Conservation (phyloP, 352 stramenopile genomes). For the Globisporangium nodosum region DNA sequence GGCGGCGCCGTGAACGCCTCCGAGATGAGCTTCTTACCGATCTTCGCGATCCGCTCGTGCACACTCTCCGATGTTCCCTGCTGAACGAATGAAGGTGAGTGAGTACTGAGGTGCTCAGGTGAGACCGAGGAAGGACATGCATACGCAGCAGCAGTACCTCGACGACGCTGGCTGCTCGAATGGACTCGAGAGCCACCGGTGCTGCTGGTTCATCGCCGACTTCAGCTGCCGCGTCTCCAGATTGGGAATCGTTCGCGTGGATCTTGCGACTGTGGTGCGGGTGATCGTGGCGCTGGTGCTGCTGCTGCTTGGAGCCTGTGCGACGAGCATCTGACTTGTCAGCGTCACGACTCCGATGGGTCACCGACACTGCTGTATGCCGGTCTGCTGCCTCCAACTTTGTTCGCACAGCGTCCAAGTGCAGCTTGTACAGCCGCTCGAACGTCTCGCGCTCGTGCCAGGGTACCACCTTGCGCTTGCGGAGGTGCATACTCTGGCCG, state of each 20-base stretch:
- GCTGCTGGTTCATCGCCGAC: too few relatives aligned
- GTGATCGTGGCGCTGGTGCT: conserved; percentile 15
- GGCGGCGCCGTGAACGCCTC: conserved; percentile 42
- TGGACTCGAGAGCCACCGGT: neutral
- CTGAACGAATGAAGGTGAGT: neutral
- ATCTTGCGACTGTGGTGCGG: conserved; percentile 7
- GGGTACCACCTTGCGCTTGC: conserved; percentile 37
- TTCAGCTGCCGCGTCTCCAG: neutral
- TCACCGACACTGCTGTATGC: neutral
- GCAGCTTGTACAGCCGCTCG: conserved; percentile 42
- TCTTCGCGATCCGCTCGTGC: conserved; percentile 55
- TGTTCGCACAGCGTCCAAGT: conserved; percentile 29
- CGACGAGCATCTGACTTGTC: conserved; percentile 6
- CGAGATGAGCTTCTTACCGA: conserved; percentile 63
- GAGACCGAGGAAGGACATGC: neutral
- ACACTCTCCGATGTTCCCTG: conserved; percentile 16
- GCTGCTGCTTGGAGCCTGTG: neutral
- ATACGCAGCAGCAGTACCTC: neutral
- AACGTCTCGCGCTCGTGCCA: conserved; percentile 50
- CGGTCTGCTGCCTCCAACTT: neutral
- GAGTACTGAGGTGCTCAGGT: neutral
- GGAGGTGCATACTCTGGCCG: conserved; percentile 42
- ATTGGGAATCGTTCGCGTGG: neutral
- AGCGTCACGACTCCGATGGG: neutral
- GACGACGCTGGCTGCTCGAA: neutral